phyloP scores from a whole-genome alignment of 441 rosid genomes.

The Jatropha podagrica region DNA sequence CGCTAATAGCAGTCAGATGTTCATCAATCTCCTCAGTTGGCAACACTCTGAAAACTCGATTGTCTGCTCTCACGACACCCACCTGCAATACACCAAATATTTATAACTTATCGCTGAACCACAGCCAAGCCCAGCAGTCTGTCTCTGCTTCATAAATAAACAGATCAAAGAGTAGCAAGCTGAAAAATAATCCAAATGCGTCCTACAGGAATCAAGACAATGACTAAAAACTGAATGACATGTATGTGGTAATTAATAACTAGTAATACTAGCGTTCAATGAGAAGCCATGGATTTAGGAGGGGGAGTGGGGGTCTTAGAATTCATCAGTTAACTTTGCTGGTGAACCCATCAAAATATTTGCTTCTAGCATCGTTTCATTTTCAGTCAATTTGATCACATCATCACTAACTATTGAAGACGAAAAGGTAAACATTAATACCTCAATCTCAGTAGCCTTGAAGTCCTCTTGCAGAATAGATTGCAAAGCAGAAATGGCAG shows the following conservation, averaged over 20 bases:
- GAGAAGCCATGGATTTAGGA: too few species aligned
- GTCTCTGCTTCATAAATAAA: neutral
- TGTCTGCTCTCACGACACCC: conserved; percentile 83
- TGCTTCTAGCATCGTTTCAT: neutral
- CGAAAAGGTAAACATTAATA: conserved; percentile 19
- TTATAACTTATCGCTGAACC: neutral
- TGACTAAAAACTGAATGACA: too few species aligned
- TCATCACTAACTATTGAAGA: neutral
- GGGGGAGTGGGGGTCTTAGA: too few species aligned
- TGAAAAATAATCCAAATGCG: neutral
- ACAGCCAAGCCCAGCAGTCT: neutral
- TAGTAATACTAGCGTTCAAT: too few species aligned
- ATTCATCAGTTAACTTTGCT: neutral
- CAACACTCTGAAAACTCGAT: conserved; percentile 63
- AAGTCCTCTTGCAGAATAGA: conserved; percentile 98
- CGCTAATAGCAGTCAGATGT: conserved; percentile 88
- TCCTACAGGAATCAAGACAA: neutral
- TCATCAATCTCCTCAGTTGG: conserved; percentile 85
- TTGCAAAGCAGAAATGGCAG: conserved; percentile 87
- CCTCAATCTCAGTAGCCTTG: conserved; percentile 98
- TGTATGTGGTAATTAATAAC: too few species aligned
- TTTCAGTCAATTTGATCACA: neutral
- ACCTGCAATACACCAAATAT: conserved; percentile 48
- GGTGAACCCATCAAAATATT: neutral
- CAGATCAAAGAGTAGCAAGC: neutral